Percentiles rank a stretch among this genome's conserved stretches.
phyloP scores from a whole-genome alignment of 139 green algal species.

The Tetraselmis striata region DNA sequence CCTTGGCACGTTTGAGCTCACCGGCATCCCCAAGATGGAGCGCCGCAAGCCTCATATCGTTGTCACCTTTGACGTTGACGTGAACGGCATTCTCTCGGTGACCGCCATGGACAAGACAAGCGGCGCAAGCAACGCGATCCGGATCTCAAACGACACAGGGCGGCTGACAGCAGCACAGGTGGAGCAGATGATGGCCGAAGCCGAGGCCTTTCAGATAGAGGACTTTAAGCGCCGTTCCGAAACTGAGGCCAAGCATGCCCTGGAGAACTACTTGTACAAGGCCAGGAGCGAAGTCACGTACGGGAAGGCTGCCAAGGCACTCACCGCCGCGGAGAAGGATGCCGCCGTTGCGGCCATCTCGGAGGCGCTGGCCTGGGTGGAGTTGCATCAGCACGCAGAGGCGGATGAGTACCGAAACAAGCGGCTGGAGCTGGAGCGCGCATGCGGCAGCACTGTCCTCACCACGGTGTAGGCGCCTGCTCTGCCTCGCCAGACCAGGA shows the following conservation, averaged over 20 bases:
- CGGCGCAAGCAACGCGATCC: constrained; percentile 41
- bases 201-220: neutral
- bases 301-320: neutral
- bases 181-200: neutral
- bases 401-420: neutral
- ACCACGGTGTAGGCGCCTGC: no score
- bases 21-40: constrained; percentile 42
- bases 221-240: neutral
- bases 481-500: no score
- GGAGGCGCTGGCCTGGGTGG: neutral
- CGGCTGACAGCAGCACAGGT: neutral
- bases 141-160: constrained; percentile 9
- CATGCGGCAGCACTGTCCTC: no score
- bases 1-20: constrained; percentile 25
- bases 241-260: neutral
- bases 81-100: constrained; percentile 34
- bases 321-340: neutral
- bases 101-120: constrained; percentile 48
- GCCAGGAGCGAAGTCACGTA: neutral
- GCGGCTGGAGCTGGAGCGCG: neutral
- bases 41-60: constrained; percentile 52
- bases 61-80: constrained; percentile 59
- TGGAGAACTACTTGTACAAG: neutral
- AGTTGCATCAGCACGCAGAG: neutral
- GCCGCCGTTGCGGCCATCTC: neutral